Conservation (phyloP, 805 yeast genomes). For the Suhomyces prunicola region DNA sequence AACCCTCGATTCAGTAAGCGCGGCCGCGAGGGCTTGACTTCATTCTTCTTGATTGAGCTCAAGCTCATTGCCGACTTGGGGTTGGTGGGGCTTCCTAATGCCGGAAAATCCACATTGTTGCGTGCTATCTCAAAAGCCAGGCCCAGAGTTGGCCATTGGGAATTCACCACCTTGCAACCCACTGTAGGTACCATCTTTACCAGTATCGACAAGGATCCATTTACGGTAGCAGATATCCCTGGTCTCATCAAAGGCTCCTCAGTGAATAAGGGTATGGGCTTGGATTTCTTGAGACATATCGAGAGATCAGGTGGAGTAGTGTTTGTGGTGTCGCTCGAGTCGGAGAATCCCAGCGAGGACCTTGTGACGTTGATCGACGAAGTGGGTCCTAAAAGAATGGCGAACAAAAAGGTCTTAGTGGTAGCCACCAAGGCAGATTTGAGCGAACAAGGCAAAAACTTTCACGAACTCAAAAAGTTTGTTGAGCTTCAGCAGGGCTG, state of each 20-base stretch:
- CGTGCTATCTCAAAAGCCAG: slow-evolving; percentile 85
- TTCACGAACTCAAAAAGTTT: slow-evolving; percentile 39
- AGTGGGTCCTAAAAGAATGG: slow-evolving; percentile 61
- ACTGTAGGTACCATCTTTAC: slow-evolving; percentile 81
- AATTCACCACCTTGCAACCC: slow-evolving; percentile 90
- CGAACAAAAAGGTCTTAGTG: slow-evolving; percentile 62
- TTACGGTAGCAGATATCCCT: slow-evolving; percentile 96
- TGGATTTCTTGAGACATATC: slow-evolving; percentile 86
- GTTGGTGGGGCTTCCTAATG: slow-evolving; percentile 92
- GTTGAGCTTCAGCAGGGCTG: slow-evolving; percentile 45
- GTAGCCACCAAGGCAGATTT: slow-evolving; percentile 95
- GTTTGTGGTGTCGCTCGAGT: slow-evolving; percentile 78
- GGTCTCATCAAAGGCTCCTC: slow-evolving; percentile 91
- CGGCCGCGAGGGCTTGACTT: slow-evolving; percentile 70
- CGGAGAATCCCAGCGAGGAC: slow-evolving; percentile 63
- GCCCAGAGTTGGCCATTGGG: slow-evolving; percentile 96
- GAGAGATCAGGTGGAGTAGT: slow-evolving; percentile 89
- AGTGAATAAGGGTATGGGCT: slow-evolving; percentile 85
- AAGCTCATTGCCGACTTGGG: slow-evolving; percentile 92
- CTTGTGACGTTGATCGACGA: slow-evolving; percentile 62
- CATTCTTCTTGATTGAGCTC: slow-evolving; percentile 73
- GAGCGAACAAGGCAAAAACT: slow-evolving; percentile 51
- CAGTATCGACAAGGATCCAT: slow-evolving; percentile 61
- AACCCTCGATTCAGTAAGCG: slow-evolving; percentile 85
- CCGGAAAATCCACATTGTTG: slow-evolving; percentile 89